Evolutionary conservation across 805 yeast species (phyloP), one percentile per base, ranked within the genome.

Genomic region (Wickerhamiella cacticola): DNA sequence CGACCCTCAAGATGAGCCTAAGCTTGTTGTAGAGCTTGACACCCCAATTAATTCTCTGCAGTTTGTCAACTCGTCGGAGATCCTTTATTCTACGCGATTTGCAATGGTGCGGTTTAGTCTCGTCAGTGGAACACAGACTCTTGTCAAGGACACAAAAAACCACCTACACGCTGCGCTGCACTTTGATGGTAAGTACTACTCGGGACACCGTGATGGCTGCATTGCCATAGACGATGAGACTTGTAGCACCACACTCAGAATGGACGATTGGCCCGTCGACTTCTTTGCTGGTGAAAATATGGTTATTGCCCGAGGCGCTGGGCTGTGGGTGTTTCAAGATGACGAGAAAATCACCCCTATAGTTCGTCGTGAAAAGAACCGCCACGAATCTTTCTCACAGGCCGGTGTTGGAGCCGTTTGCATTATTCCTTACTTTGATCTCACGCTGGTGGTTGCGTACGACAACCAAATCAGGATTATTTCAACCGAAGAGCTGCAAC

Each of bases 391-490:
- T 6, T 43, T 43, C 10, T 16, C 18, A 7, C 18, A 15, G 13
- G 15, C 16, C 7, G 15, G 3, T 22, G 38, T 43, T 9, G 46
- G 29, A 3, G 39, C 22, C 8, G 46, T 28, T 5, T 43, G 40
- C 23, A 3, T 13, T 4, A 23, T 43, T 4, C 46, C 46, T 2
- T 22, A 43, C 15, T 33, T 43, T 16, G 34, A 44, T 10, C 34
- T 35, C 4, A 44, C 31, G 18, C 23, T 44, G 7, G n/a, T 44
- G 3, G 33, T 35, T 9, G 47, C 47, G 7, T 26, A 44, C 16
- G 16, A 35, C 19, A 23, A 24, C 28, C 25, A 21, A 18, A 18
- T 44, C 16, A 9, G 35, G 18, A 35, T 44, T 9, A n/a, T 44
- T 7, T 34, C 41, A 13, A 35, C 34, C 3, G 8, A 23, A 6